Base-by-base conservation (phyloP, 2,329 filamentous ascomycete species). In the Xylariales sp. region DNA sequence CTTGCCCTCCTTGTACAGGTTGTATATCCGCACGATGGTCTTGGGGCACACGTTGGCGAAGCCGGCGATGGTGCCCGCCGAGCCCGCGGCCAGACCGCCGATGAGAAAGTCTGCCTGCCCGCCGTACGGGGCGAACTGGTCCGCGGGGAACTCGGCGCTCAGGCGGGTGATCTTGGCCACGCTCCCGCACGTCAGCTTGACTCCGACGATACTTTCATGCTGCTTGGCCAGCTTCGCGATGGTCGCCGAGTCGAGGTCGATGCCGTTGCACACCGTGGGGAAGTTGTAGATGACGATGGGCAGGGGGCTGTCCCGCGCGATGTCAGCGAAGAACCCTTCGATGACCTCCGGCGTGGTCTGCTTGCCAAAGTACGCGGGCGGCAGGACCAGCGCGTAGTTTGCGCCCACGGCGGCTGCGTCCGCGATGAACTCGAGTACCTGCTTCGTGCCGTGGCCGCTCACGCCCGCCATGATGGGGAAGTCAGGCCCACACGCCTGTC, bases 31-130 rank as follows among this genome's bases (percentile, higher is more conserved):
- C 5, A 72, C 69, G 15, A 80, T 66, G 0, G 74, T 69, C 51
- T 68, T 70, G 7, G 78, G 78, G 48, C 75, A 79, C 4, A 83
- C 62, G 45, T 84, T 83, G 18, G 69, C 80, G 44, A 83, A 74
- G 4, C 76, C 79, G 0, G 78, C 75, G 34, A 84, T 76, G 46
- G 70, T 76, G 8, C 81, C 80, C 3, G 71, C 68, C 20, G 70
- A 74, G 13, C 80, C 79, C 6, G 73, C 71, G 2, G 69, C 68
- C 23, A 84, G 56, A 0, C 74, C 77, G 3, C 76, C 77, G 33
- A 84, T 63, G 16, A 88, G 59, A 56, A 85, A 88, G 52, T 89
- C 85, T 2, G 76, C 78, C 61, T 88, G 83, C 1, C 85, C 85
- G 1, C 82, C 83, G 50, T 78, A 88, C 1, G 79, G 75, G 2